Evolutionary conservation across 345 rosid species (phyloP).

Genomic region (Crucihimalaya himalaica): DNA sequence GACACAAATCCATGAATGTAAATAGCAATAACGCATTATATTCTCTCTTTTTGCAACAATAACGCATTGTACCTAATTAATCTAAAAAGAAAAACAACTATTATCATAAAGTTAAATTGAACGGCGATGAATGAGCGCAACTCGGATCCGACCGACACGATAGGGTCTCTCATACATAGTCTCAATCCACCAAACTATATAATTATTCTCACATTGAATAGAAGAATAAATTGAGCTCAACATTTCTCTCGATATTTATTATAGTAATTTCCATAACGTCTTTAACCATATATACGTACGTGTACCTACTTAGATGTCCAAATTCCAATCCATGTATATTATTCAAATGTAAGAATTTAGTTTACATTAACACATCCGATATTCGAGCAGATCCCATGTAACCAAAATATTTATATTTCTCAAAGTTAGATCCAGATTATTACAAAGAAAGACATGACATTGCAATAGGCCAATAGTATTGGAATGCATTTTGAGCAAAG

Average conservation of each 20-base stretch:
- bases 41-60: too few species aligned
- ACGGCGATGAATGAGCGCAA: constrained; percentile 12
- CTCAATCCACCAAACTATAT: background rate
- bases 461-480: too few species aligned
- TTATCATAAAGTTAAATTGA: background rate
- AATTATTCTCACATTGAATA: background rate
- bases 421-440: too few species aligned
- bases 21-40: constrained; percentile 14
- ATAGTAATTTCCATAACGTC: too few species aligned
- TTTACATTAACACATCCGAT: too few species aligned
- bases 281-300: background rate
- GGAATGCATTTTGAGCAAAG: too few species aligned
- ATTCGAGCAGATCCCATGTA: too few species aligned
- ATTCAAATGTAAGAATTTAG: background rate
- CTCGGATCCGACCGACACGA: constrained; percentile 28
- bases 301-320: background rate
- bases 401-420: too few species aligned
- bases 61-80: background rate
- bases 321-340: background rate
- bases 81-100: background rate
- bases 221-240: background rate
- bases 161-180: constrained; percentile 19
- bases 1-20: constrained; percentile 10
- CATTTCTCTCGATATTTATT: background rate
- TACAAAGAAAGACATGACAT: too few species aligned